These are phyloP conservation scores for Massarina eburnea DNA, from an alignment of 2,329 filamentous ascomycete species.

Conservation along the genomic window DNA sequence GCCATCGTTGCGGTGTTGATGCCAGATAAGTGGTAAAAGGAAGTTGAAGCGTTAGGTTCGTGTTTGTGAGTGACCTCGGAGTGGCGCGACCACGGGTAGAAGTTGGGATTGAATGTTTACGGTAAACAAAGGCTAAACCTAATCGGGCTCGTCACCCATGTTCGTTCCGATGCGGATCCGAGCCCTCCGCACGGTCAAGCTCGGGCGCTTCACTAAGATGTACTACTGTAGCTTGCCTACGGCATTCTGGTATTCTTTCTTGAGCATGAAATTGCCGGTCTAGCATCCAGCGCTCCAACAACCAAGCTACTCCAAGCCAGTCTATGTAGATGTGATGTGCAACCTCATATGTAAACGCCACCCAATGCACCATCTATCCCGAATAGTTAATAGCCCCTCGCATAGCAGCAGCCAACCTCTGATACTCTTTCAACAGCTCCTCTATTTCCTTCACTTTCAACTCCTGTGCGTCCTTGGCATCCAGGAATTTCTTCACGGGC, in stretches of 20 bases:
- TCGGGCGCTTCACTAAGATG: no score
- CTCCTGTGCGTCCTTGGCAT: constrained; percentile 49
- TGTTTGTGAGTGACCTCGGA: constrained; percentile 13
- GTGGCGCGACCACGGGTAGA: not conserved
- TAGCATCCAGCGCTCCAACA: no score
- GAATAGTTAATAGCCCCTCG: constrained; percentile 44
- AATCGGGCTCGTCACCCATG: not conserved
- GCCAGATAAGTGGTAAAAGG: constrained; percentile 1
- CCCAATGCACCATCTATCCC: constrained; percentile 3
- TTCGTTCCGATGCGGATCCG: constrained; percentile 1
- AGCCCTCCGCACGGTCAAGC: no score
- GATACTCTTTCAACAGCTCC: constrained; percentile 48
- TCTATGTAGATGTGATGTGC: not conserved
- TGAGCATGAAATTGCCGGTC: no score
- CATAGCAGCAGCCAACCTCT: constrained; percentile 48
- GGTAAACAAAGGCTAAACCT: not conserved
- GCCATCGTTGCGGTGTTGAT: constrained; percentile 23
- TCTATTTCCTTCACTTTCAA: constrained; percentile 52
- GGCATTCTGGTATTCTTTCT: no score
- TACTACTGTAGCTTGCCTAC: no score
- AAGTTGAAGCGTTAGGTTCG: not conserved
- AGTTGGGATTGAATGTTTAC: not conserved
- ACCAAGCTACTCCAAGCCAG: not conserved
- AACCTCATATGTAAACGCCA: not conserved
- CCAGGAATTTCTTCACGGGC: constrained; percentile 51